Evolutionary conservation across 1,284 basidiomycete genomes (phyloP), one percentile per base, ranked within the genome.

Genomic region (Sutorius eximius): DNA sequence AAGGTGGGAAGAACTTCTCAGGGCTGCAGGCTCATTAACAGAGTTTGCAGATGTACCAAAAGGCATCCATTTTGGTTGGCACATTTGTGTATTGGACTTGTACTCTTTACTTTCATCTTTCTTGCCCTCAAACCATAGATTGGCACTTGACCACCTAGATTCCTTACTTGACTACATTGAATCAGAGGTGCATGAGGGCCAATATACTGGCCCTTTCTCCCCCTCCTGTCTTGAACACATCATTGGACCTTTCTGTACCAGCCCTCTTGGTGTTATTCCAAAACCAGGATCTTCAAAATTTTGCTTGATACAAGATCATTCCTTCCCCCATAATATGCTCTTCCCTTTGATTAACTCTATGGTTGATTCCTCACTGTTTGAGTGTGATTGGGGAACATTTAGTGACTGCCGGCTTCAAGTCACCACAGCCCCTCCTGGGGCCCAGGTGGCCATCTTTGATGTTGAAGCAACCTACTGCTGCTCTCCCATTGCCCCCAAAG

Each of bases 361-460:
- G 33, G 12, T 34, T 9, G 33, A 34, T 11, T 34, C 33, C 13
- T 34, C 33, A 3, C 32, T 33, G 2, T 33, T 34, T 15, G 43
- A 42, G 0, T 65, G 61, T 1, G 50, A 64, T 4, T 75, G 71
- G 73, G 69, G 71, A 0, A 64, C 66, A 3, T 74, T 72, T 29
- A 55, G 52, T 2, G 40, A 66, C 11, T 60, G 58, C 12, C 63
- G 52, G 45, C 41, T 66, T 0, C 36, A 59, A 0, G 32, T 61
- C 0, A 51, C 60, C 0, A 18, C 59, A 13, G 60, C 62, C 0
- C 64, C 66, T 0, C 42, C 51, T 0, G 65, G 62, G 3, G 52
- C 69, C 0, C 52, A 71, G 29, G 68, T 42, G 0, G 55, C 61
- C 0, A 44, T 63, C 0, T 65, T 69, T n/a, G 52, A 70, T 24